Evolutionary conservation across 257 asterid species (phyloP).

Genomic region (Solanum medicagineum): DNA sequence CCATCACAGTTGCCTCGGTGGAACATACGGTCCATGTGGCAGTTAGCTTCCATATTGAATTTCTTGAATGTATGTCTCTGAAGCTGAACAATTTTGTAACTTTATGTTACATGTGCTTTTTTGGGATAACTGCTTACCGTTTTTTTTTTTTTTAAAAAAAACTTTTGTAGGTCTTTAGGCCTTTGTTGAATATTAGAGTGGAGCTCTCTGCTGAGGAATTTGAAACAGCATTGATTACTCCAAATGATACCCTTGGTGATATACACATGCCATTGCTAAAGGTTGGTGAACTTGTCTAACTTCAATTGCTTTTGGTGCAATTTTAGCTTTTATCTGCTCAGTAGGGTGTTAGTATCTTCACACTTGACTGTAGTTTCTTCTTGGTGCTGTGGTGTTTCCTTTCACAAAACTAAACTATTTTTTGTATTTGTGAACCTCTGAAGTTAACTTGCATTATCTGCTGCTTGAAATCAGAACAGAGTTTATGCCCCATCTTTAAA

Average conservation of each 20-base stretch:
- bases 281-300: slow-evolving; percentile 23
- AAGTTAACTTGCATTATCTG: background rate
- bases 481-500: background rate
- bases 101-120: slow-evolving; percentile 2
- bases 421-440: background rate
- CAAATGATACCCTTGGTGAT: slow-evolving; percentile 73
- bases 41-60: slow-evolving; percentile 85
- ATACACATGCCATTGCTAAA: slow-evolving; percentile 90
- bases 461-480: background rate
- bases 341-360: background rate
- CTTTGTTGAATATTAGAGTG: slow-evolving; percentile 68
- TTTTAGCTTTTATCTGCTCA: slow-evolving; percentile 1
- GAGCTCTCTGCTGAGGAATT: slow-evolving; percentile 93
- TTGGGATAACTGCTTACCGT: slow-evolving; percentile 4
- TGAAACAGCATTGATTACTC: slow-evolving; percentile 83
- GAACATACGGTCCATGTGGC: slow-evolving; percentile 91
- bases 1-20: slow-evolving; percentile 79
- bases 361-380: background rate
- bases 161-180: slow-evolving; percentile 72
- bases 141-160: slow-evolving; percentile 1
- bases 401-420: background rate
- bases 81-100: background rate
- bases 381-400: background rate
- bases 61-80: slow-evolving; percentile 73
- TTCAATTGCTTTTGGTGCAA: background rate